These are phyloP conservation scores for Claviceps paspali DNA, from an alignment of 2,329 filamentous ascomycete species.

Conservation along the genomic window DNA sequence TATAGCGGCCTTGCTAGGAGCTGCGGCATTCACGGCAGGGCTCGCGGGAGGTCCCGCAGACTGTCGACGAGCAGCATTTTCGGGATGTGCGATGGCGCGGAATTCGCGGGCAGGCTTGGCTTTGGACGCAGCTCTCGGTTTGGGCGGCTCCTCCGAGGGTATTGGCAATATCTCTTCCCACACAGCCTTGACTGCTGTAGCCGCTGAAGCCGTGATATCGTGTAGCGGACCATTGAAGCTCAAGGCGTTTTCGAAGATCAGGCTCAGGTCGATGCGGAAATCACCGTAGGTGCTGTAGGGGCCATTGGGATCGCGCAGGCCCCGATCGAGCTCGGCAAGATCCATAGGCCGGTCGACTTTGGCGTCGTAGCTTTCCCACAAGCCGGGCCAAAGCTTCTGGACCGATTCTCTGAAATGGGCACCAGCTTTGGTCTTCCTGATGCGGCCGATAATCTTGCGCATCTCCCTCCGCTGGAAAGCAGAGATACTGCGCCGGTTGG, in stretches of 20 bases:
- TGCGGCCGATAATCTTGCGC: slow-evolving; percentile 49
- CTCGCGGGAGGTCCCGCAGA: slow-evolving; percentile 16
- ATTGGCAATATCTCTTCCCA: slow-evolving; percentile 30
- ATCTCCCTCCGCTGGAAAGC: slow-evolving; percentile 45
- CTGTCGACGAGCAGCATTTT: slow-evolving; percentile 14
- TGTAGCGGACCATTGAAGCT: slow-evolving; percentile 74
- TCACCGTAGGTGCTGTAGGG: slow-evolving; percentile 54
- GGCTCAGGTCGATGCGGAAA: slow-evolving; percentile 58
- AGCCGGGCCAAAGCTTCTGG: slow-evolving; percentile 54
- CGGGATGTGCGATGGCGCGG: slow-evolving; percentile 13
- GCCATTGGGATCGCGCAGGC: slow-evolving; percentile 47
- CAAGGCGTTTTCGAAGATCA: slow-evolving; percentile 66
- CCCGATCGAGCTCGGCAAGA: slow-evolving; percentile 65
- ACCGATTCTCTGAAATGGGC: slow-evolving; percentile 65
- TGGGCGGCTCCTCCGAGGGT: slow-evolving; percentile 38
- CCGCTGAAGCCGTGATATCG: slow-evolving; percentile 46
- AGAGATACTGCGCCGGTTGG: slow-evolving; percentile 37
- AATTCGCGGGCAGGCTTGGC: slow-evolving; percentile 22
- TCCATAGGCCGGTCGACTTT: slow-evolving; percentile 70
- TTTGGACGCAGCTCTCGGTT: slow-evolving; percentile 34
- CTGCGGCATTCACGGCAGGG: slow-evolving; percentile 12
- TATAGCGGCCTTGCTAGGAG: slow-evolving; percentile 9
- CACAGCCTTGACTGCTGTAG: slow-evolving; percentile 39
- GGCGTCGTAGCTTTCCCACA: slow-evolving; percentile 59
- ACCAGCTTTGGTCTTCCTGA: slow-evolving; percentile 79